Evolutionary conservation across 2,329 filamentous ascomycete species (phyloP), one percentile per base, ranked within the genome.

Genomic region (Cladophialophora chaetospira): DNA sequence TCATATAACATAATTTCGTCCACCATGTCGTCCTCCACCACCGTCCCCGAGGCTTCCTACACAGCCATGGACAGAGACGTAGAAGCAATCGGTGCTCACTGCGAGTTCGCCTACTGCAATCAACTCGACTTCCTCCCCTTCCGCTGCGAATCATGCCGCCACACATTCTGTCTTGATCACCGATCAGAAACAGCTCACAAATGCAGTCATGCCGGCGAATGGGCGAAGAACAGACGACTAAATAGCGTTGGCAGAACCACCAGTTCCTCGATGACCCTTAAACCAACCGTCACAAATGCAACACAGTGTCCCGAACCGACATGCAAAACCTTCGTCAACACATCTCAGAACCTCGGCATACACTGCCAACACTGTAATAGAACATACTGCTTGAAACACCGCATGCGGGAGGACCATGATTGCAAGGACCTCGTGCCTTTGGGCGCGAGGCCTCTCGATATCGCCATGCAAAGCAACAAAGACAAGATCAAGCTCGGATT

Each of bases 111-210:
- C 63, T 95, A 91, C 79, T 99, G 94, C 80, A 88, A 92, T 71
- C 89, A 94, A 70, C 88, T 97, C 59, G 94, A 97, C 75, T 97
- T 99, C 73, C 84, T 99, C 3, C 94, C 94, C 3, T 97, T 97
- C 74, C 82, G 86, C 69, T 99, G 94, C 77, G 89, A 95, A 71
- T 94, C 89, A 65, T 99, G 94, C 76, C 82, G 77, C 68, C 79
- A 80, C 57, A 93, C 88, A 13, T 99, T 86, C 77, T 99, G 95
- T 72, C 88, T 96, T 64, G 93, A 97, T 70, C 94, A 99, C 79
- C 89, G 93, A 53, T 88, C 85, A 67, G 93, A 97, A 77, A 83
- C 84, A 17, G 77, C 89, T 0, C 95, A 99, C 76, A 82, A 85
- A 69, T 88, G 85, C 63, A 66, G 79, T 2, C 77, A 82, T 57